Evolutionary conservation across 257 asterid species (phyloP), one percentile per base, ranked within the genome.

Genomic region (Solanum corneliomulleri): DNA sequence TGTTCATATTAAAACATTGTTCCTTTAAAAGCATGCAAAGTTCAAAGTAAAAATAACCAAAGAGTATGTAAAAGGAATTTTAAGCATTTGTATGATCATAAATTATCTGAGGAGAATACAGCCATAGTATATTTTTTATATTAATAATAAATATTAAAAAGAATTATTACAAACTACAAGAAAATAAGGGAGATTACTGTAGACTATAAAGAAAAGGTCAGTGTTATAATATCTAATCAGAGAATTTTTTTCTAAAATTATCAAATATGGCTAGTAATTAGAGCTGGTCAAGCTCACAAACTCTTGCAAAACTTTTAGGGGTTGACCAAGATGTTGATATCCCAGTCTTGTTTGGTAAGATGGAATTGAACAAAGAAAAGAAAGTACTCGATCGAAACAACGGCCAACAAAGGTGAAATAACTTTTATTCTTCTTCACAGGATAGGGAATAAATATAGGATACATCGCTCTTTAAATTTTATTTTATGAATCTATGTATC

Each of bases 321-420:
- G 4, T 45, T 78, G 41, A 25, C 25, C 66, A 25, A 44, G 62
- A 44, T 44, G 1, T 44, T 77, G 60, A n/a, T 31, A 49, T 49
- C 21, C 60, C 58, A 49, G 0, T 15, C 18, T 49, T 49, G 1
- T 49, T 49, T 14, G 21, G 0, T 49, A 49, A 49, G 0, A 49
- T 6, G 0, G 0, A 49, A 49, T 49, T 49, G 0, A 20, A 49
- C 3, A 49, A 49, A 15, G 3, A 12, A 49, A 14, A 49, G 0
- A 49, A 9, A 16, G 0, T 52, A 21, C 7, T 52, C 1, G 0
- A 52, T 0, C 23, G 60, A 2, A 49, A 15, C 3, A 16, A 52
- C 1, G 0, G 5, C 0, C 9, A 52, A 52, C 3, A 52, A 52
- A 52, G 9, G 16, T 9, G 0, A 52, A 56, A 9, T 0, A 56